Base-by-base conservation (phyloP, 257 asterid genomes). In the Sherardia arvensis region DNA sequence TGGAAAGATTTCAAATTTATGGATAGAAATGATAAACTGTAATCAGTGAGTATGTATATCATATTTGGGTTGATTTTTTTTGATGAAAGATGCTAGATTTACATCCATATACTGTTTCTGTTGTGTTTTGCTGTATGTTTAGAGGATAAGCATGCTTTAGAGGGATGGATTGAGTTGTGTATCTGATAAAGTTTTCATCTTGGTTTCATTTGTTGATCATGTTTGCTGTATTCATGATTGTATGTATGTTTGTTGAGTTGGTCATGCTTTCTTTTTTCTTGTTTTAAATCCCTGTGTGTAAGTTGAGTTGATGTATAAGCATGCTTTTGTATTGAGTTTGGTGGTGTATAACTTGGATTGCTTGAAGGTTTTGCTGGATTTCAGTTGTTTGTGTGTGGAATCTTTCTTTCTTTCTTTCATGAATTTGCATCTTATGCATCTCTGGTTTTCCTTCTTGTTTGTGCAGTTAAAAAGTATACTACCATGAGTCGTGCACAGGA, bases 401-500 rank as follows among this genome's bases (percentile, higher is more conserved):
- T n/a, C n/a, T n/a, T n/a, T n/a, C n/a, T n/a, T n/a, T n/a, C 25
- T 23, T 3, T 54, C 18, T 3, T 14, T 3, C 20, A 17, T 27
- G 61, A 26, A 30, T 22, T 9, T 49, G 25, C 4, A 54, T 28
- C 58, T 62, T 27, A 29, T 7, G 17, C 51, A 9, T 61, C 15
- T 71, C n/a, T 64, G 21, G 8, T 61, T 68, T 40, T 14, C 15
- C 20, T 56, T 51, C 59, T 14, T 38, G 17, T 12, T 10, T 66
- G 45, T 63, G 85, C 81, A 82, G 95, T 70, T 77, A 62, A 55
- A 64, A 62, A 43, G 12, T 51, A 9, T 21, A 21, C 56, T 48
- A 15, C 74, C 55, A 91, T 91, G 98, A 86, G 87, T 70, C 84
- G 82, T 34, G 74, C 86, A 71, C 94, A 85, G 65, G 94, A 78